These are phyloP conservation scores for Boletus rex-veris DNA, from an alignment of 768 basidiomycete species.

Conservation along the genomic window DNA sequence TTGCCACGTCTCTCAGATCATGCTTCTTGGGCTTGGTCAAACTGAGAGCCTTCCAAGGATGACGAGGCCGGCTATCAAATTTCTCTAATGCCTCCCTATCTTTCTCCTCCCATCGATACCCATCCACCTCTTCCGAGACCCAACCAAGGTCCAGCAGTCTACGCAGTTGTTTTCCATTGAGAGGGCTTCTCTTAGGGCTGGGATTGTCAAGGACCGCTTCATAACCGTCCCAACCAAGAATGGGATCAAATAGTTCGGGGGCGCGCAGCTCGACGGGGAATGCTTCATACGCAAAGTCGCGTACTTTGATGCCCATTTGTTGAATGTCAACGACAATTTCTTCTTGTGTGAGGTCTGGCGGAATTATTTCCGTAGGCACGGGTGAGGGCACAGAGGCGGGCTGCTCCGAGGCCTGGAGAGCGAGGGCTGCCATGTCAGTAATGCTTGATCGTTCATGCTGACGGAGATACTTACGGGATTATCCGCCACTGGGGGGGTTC, in stretches of 20 bases:
- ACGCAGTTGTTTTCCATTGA: conserved; percentile 27
- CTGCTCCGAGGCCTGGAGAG: conserved; percentile 10
- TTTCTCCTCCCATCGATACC: conserved; percentile 22
- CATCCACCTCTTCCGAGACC: conserved; percentile 22
- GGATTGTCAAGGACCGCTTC: conserved; percentile 24
- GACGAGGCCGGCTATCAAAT: conserved; percentile 22
- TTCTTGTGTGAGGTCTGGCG: conserved; percentile 31
- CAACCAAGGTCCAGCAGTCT: conserved; percentile 30
- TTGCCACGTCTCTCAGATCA: conserved; percentile 25
- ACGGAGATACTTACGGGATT: conserved; percentile 22
- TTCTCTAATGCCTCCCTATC: conserved; percentile 26
- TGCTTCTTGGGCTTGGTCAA: conserved; percentile 26
- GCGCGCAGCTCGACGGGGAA: conserved; percentile 16
- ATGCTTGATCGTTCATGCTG: not conserved
- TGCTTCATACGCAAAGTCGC: conserved; percentile 31
- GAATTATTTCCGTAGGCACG: conserved; percentile 32
- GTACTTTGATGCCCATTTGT: conserved; percentile 26
- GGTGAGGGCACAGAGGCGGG: conserved; percentile 28
- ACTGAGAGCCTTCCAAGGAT: conserved; percentile 27
- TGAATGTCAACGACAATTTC: conserved; percentile 34
- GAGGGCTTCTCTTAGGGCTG: conserved; percentile 13
- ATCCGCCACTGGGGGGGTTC: conserved; percentile 13
- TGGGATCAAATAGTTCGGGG: conserved; percentile 30
- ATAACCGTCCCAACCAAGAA: conserved; percentile 31
- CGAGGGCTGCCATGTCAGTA: conserved; percentile 3